Percentiles rank a stretch among this genome's conserved stretches.
phyloP scores from a whole-genome alignment of 352 stramenopile species.

The Phytophthora aleatoria region DNA sequence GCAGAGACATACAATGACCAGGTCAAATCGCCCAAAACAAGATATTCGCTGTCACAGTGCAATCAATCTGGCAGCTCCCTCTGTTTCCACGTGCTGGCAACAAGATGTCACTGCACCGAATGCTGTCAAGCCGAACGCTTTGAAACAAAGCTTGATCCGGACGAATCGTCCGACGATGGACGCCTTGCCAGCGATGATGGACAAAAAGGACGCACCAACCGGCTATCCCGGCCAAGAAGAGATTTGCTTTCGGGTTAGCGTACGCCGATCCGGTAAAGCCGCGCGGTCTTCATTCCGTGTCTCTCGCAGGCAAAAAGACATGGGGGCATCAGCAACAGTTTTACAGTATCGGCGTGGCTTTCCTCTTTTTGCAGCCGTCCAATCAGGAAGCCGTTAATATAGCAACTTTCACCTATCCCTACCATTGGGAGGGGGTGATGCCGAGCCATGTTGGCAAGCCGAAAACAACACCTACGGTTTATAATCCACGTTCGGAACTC shows the following conservation, averaged over 20 bases:
- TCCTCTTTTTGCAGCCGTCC: too few species aligned
- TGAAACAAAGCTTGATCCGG: not conserved
- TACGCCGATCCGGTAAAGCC: conserved; percentile 15
- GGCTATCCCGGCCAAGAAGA: conserved; percentile 3
- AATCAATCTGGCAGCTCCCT: not conserved
- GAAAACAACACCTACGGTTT: too few species aligned
- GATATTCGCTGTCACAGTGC: not conserved
- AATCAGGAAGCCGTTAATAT: not conserved
- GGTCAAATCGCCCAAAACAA: not conserved
- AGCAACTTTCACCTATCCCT: too few species aligned
- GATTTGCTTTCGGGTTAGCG: conserved; percentile 15
- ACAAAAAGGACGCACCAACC: conserved; percentile 6
- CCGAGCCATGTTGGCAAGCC: too few species aligned
- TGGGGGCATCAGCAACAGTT: conserved; percentile 1
- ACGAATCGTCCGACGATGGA: not conserved
- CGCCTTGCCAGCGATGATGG: not conserved
- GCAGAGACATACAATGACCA: not conserved
- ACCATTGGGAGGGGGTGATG: too few species aligned
- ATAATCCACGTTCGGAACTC: too few species aligned
- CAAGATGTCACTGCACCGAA: not conserved
- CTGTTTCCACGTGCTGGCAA: not conserved
- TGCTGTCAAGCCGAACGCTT: not conserved
- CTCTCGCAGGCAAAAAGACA: conserved; percentile 23
- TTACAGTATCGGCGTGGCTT: not conserved
- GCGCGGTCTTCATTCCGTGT: conserved; percentile 7